Evolutionary conservation across 164 flowering plant species (phyloP).

Genomic region (Vitis labrusca): DNA sequence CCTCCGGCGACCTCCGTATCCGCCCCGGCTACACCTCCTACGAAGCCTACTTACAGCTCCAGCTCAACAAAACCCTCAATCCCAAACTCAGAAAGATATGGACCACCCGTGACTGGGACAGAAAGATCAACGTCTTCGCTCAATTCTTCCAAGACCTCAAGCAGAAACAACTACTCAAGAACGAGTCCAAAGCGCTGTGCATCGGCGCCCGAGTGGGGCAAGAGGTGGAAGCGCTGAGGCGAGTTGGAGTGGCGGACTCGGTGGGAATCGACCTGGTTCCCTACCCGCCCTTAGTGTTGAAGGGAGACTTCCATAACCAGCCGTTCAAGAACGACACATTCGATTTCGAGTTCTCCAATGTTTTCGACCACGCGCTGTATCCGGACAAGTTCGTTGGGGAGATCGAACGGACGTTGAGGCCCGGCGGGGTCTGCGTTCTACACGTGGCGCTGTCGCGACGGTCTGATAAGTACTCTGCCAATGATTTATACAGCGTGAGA

Average conservation of each 20-base stretch:
- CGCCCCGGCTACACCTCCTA: slow-evolving; percentile 74
- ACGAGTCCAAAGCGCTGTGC: slow-evolving; percentile 63
- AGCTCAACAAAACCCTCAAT: slow-evolving; percentile 78
- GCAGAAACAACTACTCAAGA: slow-evolving; percentile 28
- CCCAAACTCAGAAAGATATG: slow-evolving; percentile 71
- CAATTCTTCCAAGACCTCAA: slow-evolving; percentile 51
- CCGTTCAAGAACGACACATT: slow-evolving; percentile 68
- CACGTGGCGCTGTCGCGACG: slow-evolving; percentile 67
- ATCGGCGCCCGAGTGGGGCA: slow-evolving; percentile 89
- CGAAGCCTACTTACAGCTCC: slow-evolving; percentile 63
- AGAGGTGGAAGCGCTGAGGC: slow-evolving; percentile 69
- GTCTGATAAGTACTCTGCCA: slow-evolving; percentile 82
- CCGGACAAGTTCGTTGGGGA: slow-evolving; percentile 70
- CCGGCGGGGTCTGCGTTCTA: slow-evolving; percentile 72
- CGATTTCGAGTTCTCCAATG: slow-evolving; percentile 92
- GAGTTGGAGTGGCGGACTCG: slow-evolving; percentile 67
- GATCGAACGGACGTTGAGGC: slow-evolving; percentile 85
- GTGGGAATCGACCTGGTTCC: slow-evolving; percentile 85
- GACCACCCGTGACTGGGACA: slow-evolving; percentile 86
- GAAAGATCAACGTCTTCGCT: slow-evolving; percentile 69
- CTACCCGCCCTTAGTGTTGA: slow-evolving; percentile 70
- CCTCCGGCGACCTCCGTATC: slow-evolving; percentile 41
- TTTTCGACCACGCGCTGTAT: slow-evolving; percentile 87
- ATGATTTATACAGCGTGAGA: slow-evolving; percentile 58
- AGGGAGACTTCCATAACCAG: slow-evolving; percentile 80